phyloP scores from a whole-genome alignment of 2,329 filamentous ascomycete species.

The Dichotomopilus funicola region DNA sequence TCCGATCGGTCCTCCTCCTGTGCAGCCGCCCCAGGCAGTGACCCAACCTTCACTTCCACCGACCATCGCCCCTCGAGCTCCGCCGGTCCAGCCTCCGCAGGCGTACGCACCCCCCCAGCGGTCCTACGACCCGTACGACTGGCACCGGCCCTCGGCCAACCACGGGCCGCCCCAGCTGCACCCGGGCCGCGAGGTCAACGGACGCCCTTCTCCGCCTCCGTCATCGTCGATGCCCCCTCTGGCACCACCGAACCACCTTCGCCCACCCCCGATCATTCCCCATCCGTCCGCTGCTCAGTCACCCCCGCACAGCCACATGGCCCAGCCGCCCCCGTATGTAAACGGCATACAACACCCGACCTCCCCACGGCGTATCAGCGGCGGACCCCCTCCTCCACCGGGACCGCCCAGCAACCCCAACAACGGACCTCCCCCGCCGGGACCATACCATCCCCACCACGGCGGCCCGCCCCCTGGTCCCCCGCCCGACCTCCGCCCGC shows the following conservation, averaged over 20 bases:
- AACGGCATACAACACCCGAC: conserved; percentile 44
- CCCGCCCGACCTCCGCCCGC: conserved; percentile 23
- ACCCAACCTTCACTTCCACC: conserved; percentile 24
- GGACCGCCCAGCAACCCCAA: too few relatives aligned
- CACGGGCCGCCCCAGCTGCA: conserved; percentile 40
- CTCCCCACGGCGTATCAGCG: conserved; percentile 42
- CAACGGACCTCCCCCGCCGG: conserved; percentile 25
- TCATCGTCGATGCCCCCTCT: conserved; percentile 22
- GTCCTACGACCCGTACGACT: conserved; percentile 35
- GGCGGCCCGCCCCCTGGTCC: conserved; percentile 33
- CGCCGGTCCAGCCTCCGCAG: conserved; percentile 32
- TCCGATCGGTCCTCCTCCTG: conserved; percentile 17
- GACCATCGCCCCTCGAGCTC: conserved; percentile 26
- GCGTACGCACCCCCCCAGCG: conserved; percentile 31
- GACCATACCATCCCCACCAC: conserved; percentile 35
- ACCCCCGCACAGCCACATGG: conserved; percentile 38
- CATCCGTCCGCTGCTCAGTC: conserved; percentile 26
- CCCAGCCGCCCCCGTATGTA: conserved; percentile 30
- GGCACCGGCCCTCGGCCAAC: conserved; percentile 45
- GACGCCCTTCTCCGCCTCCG: conserved; percentile 31
- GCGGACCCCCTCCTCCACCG: conserved; percentile 35
- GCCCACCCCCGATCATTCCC: conserved; percentile 35
- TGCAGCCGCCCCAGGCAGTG: conserved; percentile 16
- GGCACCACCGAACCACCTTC: conserved; percentile 33
- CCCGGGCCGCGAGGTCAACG: conserved; percentile 40